Percentiles rank a stretch among this genome's conserved stretches.
These are phyloP conservation scores for Aquilaria malaccensis DNA, from an alignment of 345 rosid species.

Conservation along the genomic window DNA sequence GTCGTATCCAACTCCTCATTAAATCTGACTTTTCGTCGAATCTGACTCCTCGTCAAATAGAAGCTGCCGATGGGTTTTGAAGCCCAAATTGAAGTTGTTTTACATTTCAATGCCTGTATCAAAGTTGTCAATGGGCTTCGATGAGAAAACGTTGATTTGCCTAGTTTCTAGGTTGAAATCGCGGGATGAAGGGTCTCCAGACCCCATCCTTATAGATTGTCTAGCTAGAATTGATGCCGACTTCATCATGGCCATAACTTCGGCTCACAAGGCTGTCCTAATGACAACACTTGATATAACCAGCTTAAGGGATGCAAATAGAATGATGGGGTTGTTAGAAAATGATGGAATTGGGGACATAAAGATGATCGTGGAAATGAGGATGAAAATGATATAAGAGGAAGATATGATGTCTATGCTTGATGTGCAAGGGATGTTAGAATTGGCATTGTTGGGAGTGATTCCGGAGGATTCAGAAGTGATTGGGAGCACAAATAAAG, in stretches of 20 bases:
- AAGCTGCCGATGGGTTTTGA: too few species aligned
- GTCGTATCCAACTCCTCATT: too few species aligned
- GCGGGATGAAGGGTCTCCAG: constrained; percentile 28
- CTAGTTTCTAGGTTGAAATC: constrained; percentile 64
- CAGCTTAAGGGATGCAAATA: constrained; percentile 76
- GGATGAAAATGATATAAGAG: constrained; percentile 92
- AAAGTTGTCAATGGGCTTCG: constrained; percentile 83
- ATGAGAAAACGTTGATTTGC: constrained; percentile 86
- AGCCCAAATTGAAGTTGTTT: constrained; percentile 81
- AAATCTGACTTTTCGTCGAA: too few species aligned
- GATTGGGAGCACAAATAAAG: constrained; percentile 81
- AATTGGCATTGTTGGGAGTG: constrained; percentile 26
- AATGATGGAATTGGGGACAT: constrained; percentile 92
- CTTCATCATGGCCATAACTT: constrained; percentile 91
- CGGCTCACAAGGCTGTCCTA: constrained; percentile 81
- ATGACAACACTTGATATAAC: constrained; percentile 93
- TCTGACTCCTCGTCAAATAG: too few species aligned
- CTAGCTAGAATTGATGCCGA: constrained; percentile 97
- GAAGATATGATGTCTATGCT: constrained; percentile 99
- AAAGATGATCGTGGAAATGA: constrained; percentile 88
- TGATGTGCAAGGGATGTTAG: constrained; percentile 92
- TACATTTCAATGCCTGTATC: constrained; percentile 94
- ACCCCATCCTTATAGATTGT: constrained; percentile 79
- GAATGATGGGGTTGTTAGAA: constrained; percentile 76
- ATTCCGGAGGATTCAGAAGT: constrained; percentile 87